Percentiles rank a stretch among this genome's conserved stretches.
Evolutionary conservation across 2,329 filamentous ascomycete genomes (phyloP).

Genomic region (Neonectria magnoliae): DNA sequence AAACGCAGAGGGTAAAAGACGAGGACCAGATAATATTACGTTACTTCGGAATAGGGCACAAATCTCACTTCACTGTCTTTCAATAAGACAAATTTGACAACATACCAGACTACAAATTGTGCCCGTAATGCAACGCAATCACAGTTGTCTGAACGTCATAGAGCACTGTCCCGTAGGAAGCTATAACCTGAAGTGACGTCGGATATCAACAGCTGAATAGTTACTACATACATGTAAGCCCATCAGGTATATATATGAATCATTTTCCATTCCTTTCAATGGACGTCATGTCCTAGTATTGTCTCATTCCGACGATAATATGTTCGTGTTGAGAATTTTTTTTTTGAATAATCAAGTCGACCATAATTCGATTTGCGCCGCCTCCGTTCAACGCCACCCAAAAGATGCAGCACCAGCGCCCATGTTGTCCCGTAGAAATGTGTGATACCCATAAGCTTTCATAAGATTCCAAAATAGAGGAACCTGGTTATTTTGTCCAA

Average conservation of each 20-base stretch:
- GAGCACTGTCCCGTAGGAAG: not conserved
- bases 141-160: not conserved
- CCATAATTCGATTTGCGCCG: not conserved
- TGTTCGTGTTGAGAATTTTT: not conserved
- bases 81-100: no score
- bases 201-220: not conserved
- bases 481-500: not conserved
- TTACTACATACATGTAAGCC: not conserved
- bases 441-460: constrained; percentile 2
- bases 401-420: constrained; percentile 12
- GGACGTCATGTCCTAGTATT: not conserved
- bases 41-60: not conserved
- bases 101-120: no score
- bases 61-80: no score
- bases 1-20: not conserved
- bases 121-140: not conserved
- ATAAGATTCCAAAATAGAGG: constrained; percentile 1
- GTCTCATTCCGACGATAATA: not conserved
- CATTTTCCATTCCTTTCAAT: not conserved
- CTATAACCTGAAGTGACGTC: not conserved
- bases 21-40: not conserved
- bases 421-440: constrained; percentile 6
- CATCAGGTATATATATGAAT: not conserved
- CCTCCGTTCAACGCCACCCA: constrained; percentile 4
- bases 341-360: not conserved